A percentile compares a stretch with the other conserved stretches of the same genome.
phyloP scores from a whole-genome alignment of 2,329 filamentous ascomycete genomes.

The Corniculantispora saksenae region DNA sequence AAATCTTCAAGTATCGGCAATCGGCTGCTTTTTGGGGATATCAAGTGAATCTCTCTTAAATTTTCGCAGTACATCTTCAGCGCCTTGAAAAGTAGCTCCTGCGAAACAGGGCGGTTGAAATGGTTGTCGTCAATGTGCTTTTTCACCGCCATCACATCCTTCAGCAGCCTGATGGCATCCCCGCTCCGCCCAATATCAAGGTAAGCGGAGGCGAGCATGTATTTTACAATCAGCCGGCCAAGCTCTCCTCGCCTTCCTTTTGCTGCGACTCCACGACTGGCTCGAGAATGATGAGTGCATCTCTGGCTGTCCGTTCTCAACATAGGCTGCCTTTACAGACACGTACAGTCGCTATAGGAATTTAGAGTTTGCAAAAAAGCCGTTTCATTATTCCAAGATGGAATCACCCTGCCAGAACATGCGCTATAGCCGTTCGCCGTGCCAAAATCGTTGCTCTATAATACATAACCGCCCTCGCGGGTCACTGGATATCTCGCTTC shows the following conservation, averaged over 20 bases:
- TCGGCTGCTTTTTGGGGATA: no score
- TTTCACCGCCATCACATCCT: background rate
- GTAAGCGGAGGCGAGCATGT: background rate
- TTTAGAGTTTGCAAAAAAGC: background rate
- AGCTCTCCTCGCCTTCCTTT: background rate
- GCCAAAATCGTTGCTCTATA: constrained; percentile 6
- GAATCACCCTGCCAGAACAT: constrained; percentile 1
- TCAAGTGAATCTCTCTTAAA: no score
- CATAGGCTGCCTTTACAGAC: no score
- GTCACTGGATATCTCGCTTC: background rate
- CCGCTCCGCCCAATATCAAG: background rate
- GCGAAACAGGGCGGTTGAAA: background rate
- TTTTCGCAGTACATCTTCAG: no score
- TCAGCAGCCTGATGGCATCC: background rate
- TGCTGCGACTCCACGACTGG: background rate
- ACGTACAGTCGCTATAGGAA: background rate
- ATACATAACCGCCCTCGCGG: constrained; percentile 6
- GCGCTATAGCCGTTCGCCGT: constrained; percentile 6
- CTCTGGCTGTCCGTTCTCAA: background rate
- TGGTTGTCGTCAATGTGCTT: background rate
- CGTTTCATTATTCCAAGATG: constrained; percentile 2
- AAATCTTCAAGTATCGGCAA: no score
- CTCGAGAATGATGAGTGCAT: background rate
- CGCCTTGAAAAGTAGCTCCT: background rate
- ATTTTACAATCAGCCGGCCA: background rate